Evolutionary conservation across 495 filamentous ascomycete species (phyloP).

Genomic region (Aspergillus cavernicola): DNA sequence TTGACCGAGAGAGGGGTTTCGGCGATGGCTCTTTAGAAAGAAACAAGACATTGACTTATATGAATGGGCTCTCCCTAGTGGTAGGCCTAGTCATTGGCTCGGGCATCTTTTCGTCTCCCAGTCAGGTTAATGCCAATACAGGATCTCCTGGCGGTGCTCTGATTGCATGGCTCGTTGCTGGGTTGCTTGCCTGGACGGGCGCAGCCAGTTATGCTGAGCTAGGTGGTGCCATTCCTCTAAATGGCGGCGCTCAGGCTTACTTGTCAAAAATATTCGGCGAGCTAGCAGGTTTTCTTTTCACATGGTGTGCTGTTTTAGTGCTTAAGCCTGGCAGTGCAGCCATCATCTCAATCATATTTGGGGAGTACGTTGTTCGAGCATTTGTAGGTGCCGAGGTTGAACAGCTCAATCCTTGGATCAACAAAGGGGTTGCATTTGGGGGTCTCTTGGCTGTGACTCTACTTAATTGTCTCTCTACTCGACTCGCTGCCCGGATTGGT

Average conservation of each 20-base stretch:
- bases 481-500: constrained; percentile 75
- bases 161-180: constrained; percentile 86
- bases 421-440: constrained; percentile 79
- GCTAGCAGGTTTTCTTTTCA: constrained; percentile 85
- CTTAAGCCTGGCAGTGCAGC: constrained; percentile 90
- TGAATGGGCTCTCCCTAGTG: constrained; percentile 88
- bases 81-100: constrained; percentile 95
- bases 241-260: constrained; percentile 91
- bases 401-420: constrained; percentile 76
- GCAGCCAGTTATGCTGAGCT: constrained; percentile 95
- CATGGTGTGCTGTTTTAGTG: constrained; percentile 92
- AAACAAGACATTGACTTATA: constrained; percentile 89
- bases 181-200: constrained; percentile 91
- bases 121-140: constrained; percentile 87
- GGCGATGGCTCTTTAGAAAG: constrained; percentile 72
- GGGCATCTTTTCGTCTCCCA: constrained; percentile 93
- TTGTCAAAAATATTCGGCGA: constrained; percentile 95
- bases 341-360: constrained; percentile 96
- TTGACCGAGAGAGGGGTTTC: constrained; percentile 44
- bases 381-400: constrained; percentile 76
- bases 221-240: constrained; percentile 91
- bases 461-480: constrained; percentile 87
- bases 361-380: constrained; percentile 89
- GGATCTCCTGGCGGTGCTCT: constrained; percentile 90
- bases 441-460: constrained; percentile 74